Evolutionary conservation across 352 stramenopile genomes (phyloP), one percentile per base, ranked within the genome.

Genomic region (Phytophthora pistaciae): DNA sequence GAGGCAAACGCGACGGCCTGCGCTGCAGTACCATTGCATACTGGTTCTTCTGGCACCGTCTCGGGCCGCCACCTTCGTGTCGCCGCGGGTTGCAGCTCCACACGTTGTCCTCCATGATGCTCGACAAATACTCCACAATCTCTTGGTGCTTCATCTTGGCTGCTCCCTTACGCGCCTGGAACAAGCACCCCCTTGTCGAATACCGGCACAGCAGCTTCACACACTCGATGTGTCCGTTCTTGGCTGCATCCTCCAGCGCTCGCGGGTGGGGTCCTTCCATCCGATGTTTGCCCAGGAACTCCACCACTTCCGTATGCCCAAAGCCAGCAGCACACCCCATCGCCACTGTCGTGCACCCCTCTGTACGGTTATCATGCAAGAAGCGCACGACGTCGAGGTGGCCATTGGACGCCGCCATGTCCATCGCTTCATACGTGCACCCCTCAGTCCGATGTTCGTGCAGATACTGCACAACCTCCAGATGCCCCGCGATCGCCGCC

Each of bases 351-450:
- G 70, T 77, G 53, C 70, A 81, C 10, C 74, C 74, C 56, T 82
- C 75, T 0, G 50, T 40, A 1, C 75, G 61, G 49, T 79, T 69
- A 8, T 79, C 60, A 38, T 82, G 75, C 49, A 82, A 64, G 46
- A 77, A 79, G 25, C 38, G 25, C 42, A 82, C 75, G 0, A 82
- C 57, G 0, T 77, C 60, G 7, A 79, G 23, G 29, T 82, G 67
- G 20, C 72, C 72, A 31, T 75, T 78, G 4, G 75, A 62, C 27
- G 75, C 75, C 20, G 75, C 75, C 64, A 78, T 75, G 40, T 82
- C 72, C 75, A 82, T 80, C 4, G 75, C 71, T 53, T 79, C 61
- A 6, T 68, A 67, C 3, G 72, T 78, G 58, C 68, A 82, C 9
- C 71, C 68, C 31, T 78, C 75, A 0, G 13, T 57, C 1, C 71